Conservation (phyloP, 176 grass and related monocot species). For the Eragrostis curvula region DNA sequence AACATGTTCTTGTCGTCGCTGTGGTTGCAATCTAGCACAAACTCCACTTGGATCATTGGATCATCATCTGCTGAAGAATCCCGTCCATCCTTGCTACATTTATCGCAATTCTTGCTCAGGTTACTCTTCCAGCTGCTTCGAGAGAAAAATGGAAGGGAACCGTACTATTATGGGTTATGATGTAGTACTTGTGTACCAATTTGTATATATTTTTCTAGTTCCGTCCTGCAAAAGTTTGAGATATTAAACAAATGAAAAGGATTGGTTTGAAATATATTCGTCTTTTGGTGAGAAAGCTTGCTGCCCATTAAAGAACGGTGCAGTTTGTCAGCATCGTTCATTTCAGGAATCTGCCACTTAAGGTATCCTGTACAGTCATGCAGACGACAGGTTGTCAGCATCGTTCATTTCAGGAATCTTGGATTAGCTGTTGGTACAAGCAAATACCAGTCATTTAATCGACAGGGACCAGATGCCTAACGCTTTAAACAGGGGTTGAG, state of each 20-base stretch:
- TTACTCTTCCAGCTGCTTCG: not conserved
- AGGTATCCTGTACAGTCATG: slow-evolving; percentile 15
- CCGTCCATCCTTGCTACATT: not conserved
- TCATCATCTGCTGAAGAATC: not conserved
- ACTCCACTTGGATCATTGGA: not conserved
- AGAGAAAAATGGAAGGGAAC: not conserved
- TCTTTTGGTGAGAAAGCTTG: not conserved
- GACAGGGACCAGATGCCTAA: not conserved
- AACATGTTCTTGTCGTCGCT: slow-evolving; percentile 1
- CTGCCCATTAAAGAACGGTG: not conserved
- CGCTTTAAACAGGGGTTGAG: not conserved
- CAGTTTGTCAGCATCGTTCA: too few species aligned
- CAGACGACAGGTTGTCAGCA: not conserved
- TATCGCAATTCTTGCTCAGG: not conserved
- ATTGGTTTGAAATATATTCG: not conserved
- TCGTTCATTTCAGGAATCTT: not conserved
- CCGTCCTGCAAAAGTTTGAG: not conserved
- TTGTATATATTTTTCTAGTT: not conserved
- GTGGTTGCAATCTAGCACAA: not conserved
- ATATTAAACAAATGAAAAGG: slow-evolving; percentile 10
- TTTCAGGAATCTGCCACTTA: not conserved
- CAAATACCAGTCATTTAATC: slow-evolving; percentile 4
- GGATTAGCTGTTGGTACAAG: slow-evolving; percentile 23
- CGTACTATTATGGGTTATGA: not conserved
- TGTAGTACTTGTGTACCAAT: not conserved